A percentile compares a stretch with the other conserved stretches of the same genome.
These are phyloP conservation scores for Aegilops umbellulata DNA, from an alignment of 176 grass and related monocot genomes.

Conservation along the genomic window DNA sequence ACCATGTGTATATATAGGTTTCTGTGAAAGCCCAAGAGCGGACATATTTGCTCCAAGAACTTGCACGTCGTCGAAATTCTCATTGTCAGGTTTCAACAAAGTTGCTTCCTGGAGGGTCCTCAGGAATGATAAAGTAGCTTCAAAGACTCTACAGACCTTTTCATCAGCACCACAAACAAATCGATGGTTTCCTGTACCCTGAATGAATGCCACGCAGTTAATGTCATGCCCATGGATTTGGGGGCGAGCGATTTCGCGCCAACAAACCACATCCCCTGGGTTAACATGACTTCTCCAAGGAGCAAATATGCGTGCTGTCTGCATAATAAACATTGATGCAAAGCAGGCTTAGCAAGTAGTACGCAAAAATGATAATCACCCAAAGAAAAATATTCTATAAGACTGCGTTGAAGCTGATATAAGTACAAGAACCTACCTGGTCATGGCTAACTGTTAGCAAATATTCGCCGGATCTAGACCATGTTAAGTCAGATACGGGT, in stretches of 20 bases:
- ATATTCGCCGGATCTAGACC: slow-evolving; percentile 77
- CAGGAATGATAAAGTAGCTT: slow-evolving; percentile 91
- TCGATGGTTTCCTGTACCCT: slow-evolving; percentile 71
- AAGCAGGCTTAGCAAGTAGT: slow-evolving; percentile 28
- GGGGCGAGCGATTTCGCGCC: slow-evolving; percentile 78
- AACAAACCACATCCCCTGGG: slow-evolving; percentile 43
- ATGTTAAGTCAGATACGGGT: slow-evolving; percentile 80
- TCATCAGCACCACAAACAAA: slow-evolving; percentile 97
- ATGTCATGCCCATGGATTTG: slow-evolving; percentile 98
- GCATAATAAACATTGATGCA: slow-evolving; percentile 33
- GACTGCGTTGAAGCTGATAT: neutral
- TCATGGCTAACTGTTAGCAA: slow-evolving; percentile 96
- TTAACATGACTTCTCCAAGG: slow-evolving; percentile 71
- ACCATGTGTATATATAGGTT: slow-evolving; percentile 94
- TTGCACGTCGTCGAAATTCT: slow-evolving; percentile 66
- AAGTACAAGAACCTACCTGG: slow-evolving; percentile 59
- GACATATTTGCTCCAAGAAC: slow-evolving; percentile 99
- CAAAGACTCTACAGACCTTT: slow-evolving; percentile 96
- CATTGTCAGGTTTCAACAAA: slow-evolving; percentile 51
- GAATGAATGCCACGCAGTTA: slow-evolving; percentile 77
- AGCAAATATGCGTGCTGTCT: slow-evolving; percentile 86
- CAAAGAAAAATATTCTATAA: neutral
- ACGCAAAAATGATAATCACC: slow-evolving; percentile 6
- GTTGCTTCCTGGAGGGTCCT: slow-evolving; percentile 76
- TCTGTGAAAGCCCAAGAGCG: slow-evolving; percentile 95